Evolutionary conservation across 768 basidiomycete species (phyloP).

Genomic region (Clavulina sp.): DNA sequence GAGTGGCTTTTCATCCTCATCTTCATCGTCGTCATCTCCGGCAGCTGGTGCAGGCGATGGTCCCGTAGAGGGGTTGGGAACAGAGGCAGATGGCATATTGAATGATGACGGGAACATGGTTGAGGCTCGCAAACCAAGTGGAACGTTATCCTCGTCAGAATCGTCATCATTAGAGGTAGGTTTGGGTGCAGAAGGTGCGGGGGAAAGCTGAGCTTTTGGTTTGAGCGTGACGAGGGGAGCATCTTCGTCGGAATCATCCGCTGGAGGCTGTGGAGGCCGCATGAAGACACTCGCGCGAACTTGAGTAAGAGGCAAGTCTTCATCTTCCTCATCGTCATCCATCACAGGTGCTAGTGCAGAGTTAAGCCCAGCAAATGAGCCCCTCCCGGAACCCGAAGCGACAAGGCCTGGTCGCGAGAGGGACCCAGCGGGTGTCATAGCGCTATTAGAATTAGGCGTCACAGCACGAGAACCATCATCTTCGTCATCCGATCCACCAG

Average conservation of each 20-base stretch:
- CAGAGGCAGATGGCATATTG: neutral
- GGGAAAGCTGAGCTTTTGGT: neutral
- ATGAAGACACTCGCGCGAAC: constrained; percentile 23
- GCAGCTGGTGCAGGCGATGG: neutral
- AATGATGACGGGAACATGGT: neutral
- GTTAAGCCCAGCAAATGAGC: constrained; percentile 1
- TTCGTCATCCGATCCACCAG: constrained; percentile 50
- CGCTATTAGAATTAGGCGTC: neutral
- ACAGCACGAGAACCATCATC: constrained; percentile 23
- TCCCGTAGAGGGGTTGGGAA: too few relatives aligned
- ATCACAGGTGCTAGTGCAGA: constrained; percentile 4
- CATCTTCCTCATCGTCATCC: constrained; percentile 45
- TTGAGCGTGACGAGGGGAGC: constrained; percentile 35
- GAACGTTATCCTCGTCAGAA: constrained; percentile 17
- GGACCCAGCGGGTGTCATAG: neutral
- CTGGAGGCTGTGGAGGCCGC: constrained; percentile 14
- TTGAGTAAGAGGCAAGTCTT: constrained; percentile 60
- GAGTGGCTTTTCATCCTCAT: constrained; percentile 16
- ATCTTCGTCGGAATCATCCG: constrained; percentile 50
- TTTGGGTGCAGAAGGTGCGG: constrained; percentile 8
- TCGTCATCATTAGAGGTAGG: constrained; percentile 14
- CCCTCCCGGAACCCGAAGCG: constrained; percentile 2
- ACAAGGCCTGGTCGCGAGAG: neutral
- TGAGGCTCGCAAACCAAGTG: constrained; percentile 12
- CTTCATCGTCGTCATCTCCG: constrained; percentile 29